A percentile compares a stretch with the other conserved stretches of the same genome.
Conservation (phyloP, 2,329 filamentous ascomycete genomes). For the Ophiocordyceps camponoti-floridani region DNA sequence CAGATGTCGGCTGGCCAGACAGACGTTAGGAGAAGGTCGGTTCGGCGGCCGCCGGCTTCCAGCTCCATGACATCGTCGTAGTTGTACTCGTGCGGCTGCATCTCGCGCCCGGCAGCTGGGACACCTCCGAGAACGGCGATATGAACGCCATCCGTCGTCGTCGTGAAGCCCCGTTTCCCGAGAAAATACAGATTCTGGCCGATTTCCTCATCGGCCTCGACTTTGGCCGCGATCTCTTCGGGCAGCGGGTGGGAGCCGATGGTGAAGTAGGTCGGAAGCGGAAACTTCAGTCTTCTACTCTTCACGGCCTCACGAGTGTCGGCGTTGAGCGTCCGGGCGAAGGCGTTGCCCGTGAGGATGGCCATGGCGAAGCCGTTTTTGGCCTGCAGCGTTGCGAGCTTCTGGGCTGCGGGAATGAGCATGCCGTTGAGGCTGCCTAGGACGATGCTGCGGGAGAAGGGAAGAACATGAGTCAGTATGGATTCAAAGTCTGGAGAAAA, state of each 20-base stretch:
- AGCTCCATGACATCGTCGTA: constrained; percentile 59
- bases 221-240: constrained; percentile 46
- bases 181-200: constrained; percentile 86
- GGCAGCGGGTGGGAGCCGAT: constrained; percentile 62
- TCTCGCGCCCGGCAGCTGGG: constrained; percentile 34
- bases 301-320: constrained; percentile 46
- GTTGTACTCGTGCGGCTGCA: constrained; percentile 61
- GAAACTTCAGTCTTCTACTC: constrained; percentile 51
- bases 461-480: background rate
- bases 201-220: constrained; percentile 56
- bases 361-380: constrained; percentile 84
- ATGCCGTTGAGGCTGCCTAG: constrained; percentile 70
- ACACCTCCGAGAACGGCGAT: constrained; percentile 75
- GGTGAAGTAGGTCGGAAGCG: constrained; percentile 82
- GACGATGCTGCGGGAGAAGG: constrained; percentile 45
- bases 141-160: constrained; percentile 74
- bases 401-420: constrained; percentile 58
- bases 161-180: constrained; percentile 71
- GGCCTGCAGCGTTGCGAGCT: constrained; percentile 60
- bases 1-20: constrained; percentile 68
- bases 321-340: constrained; percentile 42
- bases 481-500: background rate
- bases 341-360: constrained; percentile 71
- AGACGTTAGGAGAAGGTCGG: constrained; percentile 75
- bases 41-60: constrained; percentile 49